Conservation (phyloP, 345 rosid species). For the Acer negundo region DNA sequence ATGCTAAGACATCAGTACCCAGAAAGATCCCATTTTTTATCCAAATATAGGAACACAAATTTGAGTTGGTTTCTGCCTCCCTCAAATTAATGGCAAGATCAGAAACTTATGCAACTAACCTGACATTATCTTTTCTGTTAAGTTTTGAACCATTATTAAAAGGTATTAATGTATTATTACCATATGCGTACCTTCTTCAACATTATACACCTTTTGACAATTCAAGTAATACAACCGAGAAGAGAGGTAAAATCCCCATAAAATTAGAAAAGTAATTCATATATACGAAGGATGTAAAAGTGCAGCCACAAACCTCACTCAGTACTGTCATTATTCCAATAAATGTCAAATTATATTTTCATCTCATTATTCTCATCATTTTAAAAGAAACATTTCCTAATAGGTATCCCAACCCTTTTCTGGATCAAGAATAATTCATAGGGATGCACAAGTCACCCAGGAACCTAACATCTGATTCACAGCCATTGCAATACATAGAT, state of each 20-base stretch:
- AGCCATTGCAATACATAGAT: background rate
- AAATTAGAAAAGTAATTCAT: background rate
- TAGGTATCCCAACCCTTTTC: background rate
- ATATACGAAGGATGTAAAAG: background rate
- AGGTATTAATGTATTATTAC: background rate
- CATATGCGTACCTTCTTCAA: background rate
- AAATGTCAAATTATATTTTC: background rate
- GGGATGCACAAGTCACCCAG: background rate
- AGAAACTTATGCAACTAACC: background rate
- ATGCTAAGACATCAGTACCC: background rate
- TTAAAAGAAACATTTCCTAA: background rate
- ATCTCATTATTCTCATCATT: background rate
- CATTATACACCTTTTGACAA: background rate
- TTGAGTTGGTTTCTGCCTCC: too few species aligned
- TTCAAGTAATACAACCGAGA: background rate
- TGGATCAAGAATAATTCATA: background rate
- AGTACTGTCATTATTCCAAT: background rate
- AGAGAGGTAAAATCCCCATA: background rate
- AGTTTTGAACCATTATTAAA: background rate
- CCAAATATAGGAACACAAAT: background rate
- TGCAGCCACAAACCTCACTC: background rate
- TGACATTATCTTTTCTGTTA: background rate
- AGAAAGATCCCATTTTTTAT: background rate
- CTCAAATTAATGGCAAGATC: background rate
- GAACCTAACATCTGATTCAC: background rate